Evolutionary conservation across 2,329 filamentous ascomycete species (phyloP).

Genomic region (Diaporthe sp.): DNA sequence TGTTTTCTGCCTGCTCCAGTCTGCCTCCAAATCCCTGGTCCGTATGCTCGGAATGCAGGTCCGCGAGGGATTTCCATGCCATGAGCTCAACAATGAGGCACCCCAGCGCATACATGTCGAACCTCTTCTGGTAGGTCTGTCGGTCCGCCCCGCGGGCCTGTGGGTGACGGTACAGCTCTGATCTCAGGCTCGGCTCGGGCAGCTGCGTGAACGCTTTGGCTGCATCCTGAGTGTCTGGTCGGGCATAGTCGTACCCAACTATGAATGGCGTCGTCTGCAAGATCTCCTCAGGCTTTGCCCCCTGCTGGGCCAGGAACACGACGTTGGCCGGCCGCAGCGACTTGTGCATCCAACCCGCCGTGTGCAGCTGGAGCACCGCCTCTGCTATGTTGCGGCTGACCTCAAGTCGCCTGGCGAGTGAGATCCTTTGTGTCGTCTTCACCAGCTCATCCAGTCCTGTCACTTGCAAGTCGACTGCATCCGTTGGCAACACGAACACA

Average conservation of each 20-base stretch:
- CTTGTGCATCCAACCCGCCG: conserved; percentile 51
- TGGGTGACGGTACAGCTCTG: conserved; percentile 44
- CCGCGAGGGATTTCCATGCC: conserved; percentile 40
- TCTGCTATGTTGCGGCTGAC: conserved; percentile 44
- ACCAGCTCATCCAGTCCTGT: conserved; percentile 41
- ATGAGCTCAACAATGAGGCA: conserved; percentile 41
- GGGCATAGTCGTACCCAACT: conserved; percentile 43
- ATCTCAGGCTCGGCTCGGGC: conserved; percentile 40
- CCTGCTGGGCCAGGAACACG: conserved; percentile 44
- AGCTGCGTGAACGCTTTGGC: conserved; percentile 42
- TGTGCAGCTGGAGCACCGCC: conserved; percentile 48
- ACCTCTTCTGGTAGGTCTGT: conserved; percentile 44
- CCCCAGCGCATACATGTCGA: conserved; percentile 44
- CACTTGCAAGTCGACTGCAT: conserved; percentile 38
- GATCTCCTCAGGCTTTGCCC: conserved; percentile 36
- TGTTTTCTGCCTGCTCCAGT: conserved; percentile 18
- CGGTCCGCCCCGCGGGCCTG: conserved; percentile 39
- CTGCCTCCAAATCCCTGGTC: conserved; percentile 18
- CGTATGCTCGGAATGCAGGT: conserved; percentile 35
- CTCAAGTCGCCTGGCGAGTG: conserved; percentile 41
- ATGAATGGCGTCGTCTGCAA: conserved; percentile 42
- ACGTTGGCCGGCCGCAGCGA: conserved; percentile 48
- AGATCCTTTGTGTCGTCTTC: conserved; percentile 10
- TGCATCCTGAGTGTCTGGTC: conserved; percentile 27
- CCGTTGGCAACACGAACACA: conserved; percentile 39